Base-by-base conservation (phyloP, 352 stramenopile species). In the Globisporangium cederbergense region DNA sequence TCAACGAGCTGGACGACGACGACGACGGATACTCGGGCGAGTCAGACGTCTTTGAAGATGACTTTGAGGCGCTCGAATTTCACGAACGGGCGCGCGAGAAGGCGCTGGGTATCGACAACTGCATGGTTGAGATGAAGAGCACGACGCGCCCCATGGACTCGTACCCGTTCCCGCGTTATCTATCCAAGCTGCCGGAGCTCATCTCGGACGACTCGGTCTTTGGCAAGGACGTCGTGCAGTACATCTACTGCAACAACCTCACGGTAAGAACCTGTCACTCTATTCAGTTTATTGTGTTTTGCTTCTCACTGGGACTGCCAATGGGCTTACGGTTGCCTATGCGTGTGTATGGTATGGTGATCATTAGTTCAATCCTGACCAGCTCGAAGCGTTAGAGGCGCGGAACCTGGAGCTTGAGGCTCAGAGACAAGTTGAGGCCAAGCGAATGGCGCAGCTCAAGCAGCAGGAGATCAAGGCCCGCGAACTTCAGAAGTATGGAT, bases 231-330 rank as follows among this genome's bases (percentile, higher is more conserved):
- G 79, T 78, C 2, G 73, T 88, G 62, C 70, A 84, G 62, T 87
- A 77, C 85, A 76, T 91, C 79, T 84, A 89, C 78, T 86, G 80
- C 72, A 88, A 89, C 73, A 91, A 91, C 65, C 62, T 90, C 20
- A 62, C 87, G 79, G 83, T 91, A 72, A 6, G 51, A 52, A 4
- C 14, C 22, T 57, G n/a, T 16, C 14, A 50, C 34, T 22, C n/a
- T 43, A 13, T 8, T 34, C n/a, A 28, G 2, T 36, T 28, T 28
- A 28, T 28, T 28, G 25, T 3, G 25, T 28, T 28, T 28, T 28
- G 25, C 25, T 28, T 28, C 7, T 43, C 42, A n/a, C 5, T 4
- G 53, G 36, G 25, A 9, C 16, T 16, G 11, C 25, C 47, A 20
- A 50, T 42, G 28, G 16, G 32, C 42, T 47, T 22, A 49, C 30